Evolutionary conservation across 2,329 filamentous ascomycete species (phyloP).

Genomic region (Neofusicoccum kwambonambiense): DNA sequence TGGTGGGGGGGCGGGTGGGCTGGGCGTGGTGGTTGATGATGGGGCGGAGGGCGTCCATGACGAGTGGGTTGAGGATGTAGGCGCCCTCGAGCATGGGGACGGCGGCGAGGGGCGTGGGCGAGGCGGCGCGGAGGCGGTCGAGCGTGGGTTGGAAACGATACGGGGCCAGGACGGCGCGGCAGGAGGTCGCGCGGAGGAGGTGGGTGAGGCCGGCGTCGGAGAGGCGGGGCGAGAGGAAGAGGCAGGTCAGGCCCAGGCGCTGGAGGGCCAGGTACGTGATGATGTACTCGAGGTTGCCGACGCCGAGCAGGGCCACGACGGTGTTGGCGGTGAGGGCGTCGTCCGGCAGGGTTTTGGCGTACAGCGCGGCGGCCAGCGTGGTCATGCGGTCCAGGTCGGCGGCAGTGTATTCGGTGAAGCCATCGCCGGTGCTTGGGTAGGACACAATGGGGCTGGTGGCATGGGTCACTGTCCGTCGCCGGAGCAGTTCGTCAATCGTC

Average conservation of each 20-base stretch:
- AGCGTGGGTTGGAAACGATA: not conserved
- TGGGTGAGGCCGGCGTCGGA: conserved; percentile 51
- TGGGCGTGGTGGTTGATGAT: conserved; percentile 23
- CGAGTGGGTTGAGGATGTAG: conserved; percentile 19
- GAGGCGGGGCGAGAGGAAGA: conserved; percentile 56
- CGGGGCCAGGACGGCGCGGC: conserved; percentile 20
- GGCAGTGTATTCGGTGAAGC: conserved; percentile 49
- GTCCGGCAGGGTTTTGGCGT: not conserved
- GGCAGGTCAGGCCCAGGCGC: conserved; percentile 54
- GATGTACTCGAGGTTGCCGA: conserved; percentile 56
- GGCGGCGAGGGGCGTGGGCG: conserved; percentile 29
- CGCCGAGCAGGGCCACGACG: conserved; percentile 50
- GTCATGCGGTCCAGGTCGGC: conserved; percentile 41
- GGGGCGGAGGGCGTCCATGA: conserved; percentile 23
- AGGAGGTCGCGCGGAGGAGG: conserved; percentile 33
- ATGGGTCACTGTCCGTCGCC: conserved; percentile 34
- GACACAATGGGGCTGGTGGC: conserved; percentile 40
- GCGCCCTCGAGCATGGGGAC: conserved; percentile 26
- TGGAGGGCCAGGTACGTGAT: conserved; percentile 54
- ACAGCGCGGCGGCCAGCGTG: not conserved
- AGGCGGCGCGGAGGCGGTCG: conserved; percentile 22
- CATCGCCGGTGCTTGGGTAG: conserved; percentile 45
- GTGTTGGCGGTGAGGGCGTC: conserved; percentile 20
- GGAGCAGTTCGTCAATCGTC: conserved; percentile 42
- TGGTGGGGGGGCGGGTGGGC: conserved; percentile 16